phyloP scores from a whole-genome alignment of 768 basidiomycete genomes.

The Aureoboletus auriporus region DNA sequence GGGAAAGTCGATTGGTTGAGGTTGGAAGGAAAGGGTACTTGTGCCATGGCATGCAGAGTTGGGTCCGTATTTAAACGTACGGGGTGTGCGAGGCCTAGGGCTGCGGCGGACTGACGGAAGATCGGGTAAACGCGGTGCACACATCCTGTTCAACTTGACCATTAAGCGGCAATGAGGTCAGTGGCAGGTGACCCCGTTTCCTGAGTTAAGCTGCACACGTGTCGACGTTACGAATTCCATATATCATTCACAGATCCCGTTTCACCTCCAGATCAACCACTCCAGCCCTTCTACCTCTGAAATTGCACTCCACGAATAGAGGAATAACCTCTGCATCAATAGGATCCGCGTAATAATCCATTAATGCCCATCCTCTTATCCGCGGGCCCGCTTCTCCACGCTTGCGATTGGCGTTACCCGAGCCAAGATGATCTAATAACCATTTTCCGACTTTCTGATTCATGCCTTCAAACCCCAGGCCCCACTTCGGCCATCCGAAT shows the following conservation, averaged over 20 bases:
- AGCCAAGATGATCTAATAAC: conserved; percentile 52
- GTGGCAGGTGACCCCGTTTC: no score
- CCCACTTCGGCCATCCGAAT: conserved; percentile 74
- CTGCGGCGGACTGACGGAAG: neutral
- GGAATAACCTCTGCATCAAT: conserved; percentile 49
- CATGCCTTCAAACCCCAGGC: conserved; percentile 82
- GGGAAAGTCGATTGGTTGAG: no score
- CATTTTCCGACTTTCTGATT: conserved; percentile 73
- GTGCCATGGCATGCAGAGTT: conserved; percentile 3
- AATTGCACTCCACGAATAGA: conserved; percentile 77
- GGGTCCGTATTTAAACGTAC: conserved; percentile 25
- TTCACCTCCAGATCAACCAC: conserved; percentile 13
- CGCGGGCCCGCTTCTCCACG: conserved; percentile 26
- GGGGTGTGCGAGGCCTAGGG: conserved; percentile 9
- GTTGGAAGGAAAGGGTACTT: conserved; percentile 4
- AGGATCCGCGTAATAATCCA: conserved; percentile 72
- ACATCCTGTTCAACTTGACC: neutral
- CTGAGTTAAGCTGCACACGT: no score
- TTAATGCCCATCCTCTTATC: conserved; percentile 70
- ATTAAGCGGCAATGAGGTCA: conserved; percentile 21
- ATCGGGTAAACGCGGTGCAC: conserved; percentile 9
- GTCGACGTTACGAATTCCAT: no score
- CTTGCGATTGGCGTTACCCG: neutral
- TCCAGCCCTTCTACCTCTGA: conserved; percentile 43
- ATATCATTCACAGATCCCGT: no score